Evolutionary conservation across 768 basidiomycete genomes (phyloP), one percentile per base, ranked within the genome.

Genomic region (Sporobolomyces roseus): DNA sequence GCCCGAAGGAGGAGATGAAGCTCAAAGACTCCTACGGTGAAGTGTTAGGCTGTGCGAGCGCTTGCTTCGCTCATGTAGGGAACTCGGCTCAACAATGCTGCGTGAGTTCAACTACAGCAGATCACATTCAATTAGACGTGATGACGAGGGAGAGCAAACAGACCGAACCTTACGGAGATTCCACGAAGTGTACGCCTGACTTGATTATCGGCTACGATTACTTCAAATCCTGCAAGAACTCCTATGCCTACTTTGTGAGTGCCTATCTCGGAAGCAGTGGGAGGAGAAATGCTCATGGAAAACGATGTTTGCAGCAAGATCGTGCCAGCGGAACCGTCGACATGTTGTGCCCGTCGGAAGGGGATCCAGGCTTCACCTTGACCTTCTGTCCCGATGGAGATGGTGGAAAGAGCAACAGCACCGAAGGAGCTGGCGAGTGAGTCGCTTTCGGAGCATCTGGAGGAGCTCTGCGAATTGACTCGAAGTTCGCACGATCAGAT

Each of bases 371-470:
- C 6, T 68, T 52, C 67, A 54, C 56, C 9, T 23, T 68, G 27
- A 60, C 62, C 0, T 68, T 68, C 43, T 68, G 67, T n/a, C 62
- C 61, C 4, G 62, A 60, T 35, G 67, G 61, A 21, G 56, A 68
- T 33, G 55, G 62, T 14, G 61, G 52, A n/a, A n/a, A n/a, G n/a
- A n/a, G n/a, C n/a, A n/a, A n/a, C n/a, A n/a, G n/a, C n/a, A n/a
- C n/a, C n/a, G n/a, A n/a, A n/a, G n/a, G n/a, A n/a, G n/a, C n/a
- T n/a, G n/a, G n/a, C n/a, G n/a, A n/a, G n/a, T n/a, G n/a, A n/a
- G n/a, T n/a, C n/a, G n/a, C n/a, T n/a, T n/a, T n/a, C n/a, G n/a
- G n/a, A n/a, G n/a, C n/a, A n/a, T n/a, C n/a, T n/a, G n/a, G n/a
- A n/a, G n/a, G n/a, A n/a, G n/a, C n/a, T n/a, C n/a, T n/a, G n/a